Percentiles rank a stretch among this genome's conserved stretches.
Conservation (phyloP, 1,284 basidiomycete genomes). For the Apiotrichum akiyoshidainum region DNA sequence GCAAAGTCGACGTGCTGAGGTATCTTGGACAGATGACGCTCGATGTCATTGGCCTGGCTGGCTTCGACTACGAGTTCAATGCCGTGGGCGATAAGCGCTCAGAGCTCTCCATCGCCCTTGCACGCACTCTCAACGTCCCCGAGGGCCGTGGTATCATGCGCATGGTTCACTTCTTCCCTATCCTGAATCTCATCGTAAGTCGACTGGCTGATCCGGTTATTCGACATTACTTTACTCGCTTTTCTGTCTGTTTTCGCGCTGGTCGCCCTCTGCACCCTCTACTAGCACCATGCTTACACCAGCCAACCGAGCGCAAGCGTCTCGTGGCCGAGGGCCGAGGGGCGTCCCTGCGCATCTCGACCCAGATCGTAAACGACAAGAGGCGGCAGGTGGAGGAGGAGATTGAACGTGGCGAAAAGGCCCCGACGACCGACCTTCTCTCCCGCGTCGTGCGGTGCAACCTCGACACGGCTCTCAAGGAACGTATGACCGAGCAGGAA, state of each 20-base stretch:
- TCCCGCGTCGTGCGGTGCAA: conserved; percentile 62
- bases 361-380: neutral
- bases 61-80: conserved; percentile 60
- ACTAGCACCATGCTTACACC: too few species aligned
- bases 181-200: conserved; percentile 51
- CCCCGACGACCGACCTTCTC: conserved; percentile 46
- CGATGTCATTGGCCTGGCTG: conserved; percentile 66
- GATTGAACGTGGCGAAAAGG: conserved; percentile 52
- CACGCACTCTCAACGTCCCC: conserved; percentile 28
- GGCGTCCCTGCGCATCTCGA: neutral
- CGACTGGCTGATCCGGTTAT: too few species aligned
- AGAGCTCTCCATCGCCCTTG: conserved; percentile 35
- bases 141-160: conserved; percentile 55
- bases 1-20: conserved; percentile 56
- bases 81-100: conserved; percentile 17
- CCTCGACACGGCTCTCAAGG: conserved; percentile 56
- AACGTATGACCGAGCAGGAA: conserved; percentile 64
- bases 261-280: too few species aligned
- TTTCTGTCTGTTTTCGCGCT: too few species aligned
- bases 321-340: neutral
- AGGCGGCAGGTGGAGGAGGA: conserved; percentile 1
- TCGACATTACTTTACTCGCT: too few species aligned
- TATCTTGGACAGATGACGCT: conserved; percentile 63
- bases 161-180: conserved; percentile 60
- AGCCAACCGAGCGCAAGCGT: neutral